Evolutionary conservation across 2,329 filamentous ascomycete species (phyloP), one percentile per base, ranked within the genome.

Genomic region (Colletotrichum sp.): DNA sequence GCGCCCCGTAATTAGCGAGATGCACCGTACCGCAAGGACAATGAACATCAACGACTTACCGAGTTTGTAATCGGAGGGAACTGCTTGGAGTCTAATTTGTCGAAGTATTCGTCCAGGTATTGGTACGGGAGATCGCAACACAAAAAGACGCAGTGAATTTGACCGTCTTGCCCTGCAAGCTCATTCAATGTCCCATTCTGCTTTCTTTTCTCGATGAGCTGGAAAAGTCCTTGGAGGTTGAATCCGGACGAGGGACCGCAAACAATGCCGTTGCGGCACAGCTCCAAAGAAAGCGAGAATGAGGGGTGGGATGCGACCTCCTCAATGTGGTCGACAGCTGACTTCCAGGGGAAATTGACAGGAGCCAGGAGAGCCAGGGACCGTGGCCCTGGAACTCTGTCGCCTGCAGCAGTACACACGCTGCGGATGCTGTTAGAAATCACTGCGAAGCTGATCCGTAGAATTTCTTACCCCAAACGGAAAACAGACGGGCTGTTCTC

Each of bases 71-170:
- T 90, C 0, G 86, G 81, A 4, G 86, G 88, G 79, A 92, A 92
- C 60, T 88, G 81, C 4, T 84, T 82, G 2, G 84, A 78, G 3
- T 85, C 87, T 13, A 92, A 82, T 78, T 91, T 92, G 30, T 89
- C 85, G 78, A 92, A 93, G 78, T 93, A 93, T 78, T 90, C 89
- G 28, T 87, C 84, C 62, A 93, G 87, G 75, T 93, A 93, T 79
- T 93, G 91, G 77, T 93, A 93, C 0, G 92, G 92, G 28, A 93
- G 78, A 72, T 93, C 92, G 73, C 91, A 92, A 82, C 91, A 93
- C 5, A 92, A 81, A 80, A 93, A 93, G 1, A 91, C 90, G 62
- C 89, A 91, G 76, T 89, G 85, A 3, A 89, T 84, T 65, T 86
- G 82, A 2, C 89, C 88, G 34, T 88, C 84, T 1, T 83, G 80